phyloP scores from a whole-genome alignment of 352 stramenopile genomes.

The Pythium insidiosum region DNA sequence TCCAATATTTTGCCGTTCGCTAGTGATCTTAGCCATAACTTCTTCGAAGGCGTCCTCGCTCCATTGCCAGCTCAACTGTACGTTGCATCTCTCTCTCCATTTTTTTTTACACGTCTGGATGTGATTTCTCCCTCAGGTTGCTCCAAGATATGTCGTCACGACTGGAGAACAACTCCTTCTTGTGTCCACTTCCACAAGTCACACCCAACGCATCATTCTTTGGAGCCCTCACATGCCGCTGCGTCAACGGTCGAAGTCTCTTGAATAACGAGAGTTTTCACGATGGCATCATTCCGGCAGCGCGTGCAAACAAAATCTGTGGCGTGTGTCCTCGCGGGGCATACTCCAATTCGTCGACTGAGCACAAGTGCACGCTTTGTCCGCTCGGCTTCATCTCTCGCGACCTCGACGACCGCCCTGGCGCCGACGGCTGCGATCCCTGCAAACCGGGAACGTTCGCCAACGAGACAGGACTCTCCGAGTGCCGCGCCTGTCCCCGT shows the following conservation, averaged over 20 bases:
- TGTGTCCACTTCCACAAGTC: slow-evolving; percentile 12
- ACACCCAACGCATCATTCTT: neutral
- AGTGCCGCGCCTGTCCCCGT: slow-evolving; percentile 31
- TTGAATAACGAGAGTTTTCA: too few relatives aligned
- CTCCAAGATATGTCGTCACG: neutral
- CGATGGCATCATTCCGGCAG: slow-evolving; percentile 5
- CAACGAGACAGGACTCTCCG: slow-evolving; percentile 13
- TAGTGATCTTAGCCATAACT: slow-evolving; percentile 13
- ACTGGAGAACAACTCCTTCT: slow-evolving; percentile 18
- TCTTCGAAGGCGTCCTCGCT: slow-evolving; percentile 7
- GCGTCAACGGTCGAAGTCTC: slow-evolving; percentile 4
- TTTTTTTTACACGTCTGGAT: neutral
- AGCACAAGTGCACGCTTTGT: slow-evolving; percentile 30
- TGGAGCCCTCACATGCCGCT: slow-evolving; percentile 9
- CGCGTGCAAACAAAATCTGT: slow-evolving; percentile 13
- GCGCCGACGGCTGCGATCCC: slow-evolving; percentile 16
- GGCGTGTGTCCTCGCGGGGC: slow-evolving; percentile 22
- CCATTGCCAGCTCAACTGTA: slow-evolving; percentile 9
- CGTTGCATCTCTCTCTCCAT: neutral
- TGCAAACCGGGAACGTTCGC: slow-evolving; percentile 42
- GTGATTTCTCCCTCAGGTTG: neutral
- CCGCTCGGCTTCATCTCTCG: slow-evolving; percentile 18
- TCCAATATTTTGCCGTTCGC: neutral
- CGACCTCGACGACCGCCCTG: neutral
- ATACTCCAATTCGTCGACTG: slow-evolving; percentile 40